Percentiles rank a stretch among this genome's conserved stretches.
Conservation (phyloP, 306 rosid species). For the Lupinus albus region DNA sequence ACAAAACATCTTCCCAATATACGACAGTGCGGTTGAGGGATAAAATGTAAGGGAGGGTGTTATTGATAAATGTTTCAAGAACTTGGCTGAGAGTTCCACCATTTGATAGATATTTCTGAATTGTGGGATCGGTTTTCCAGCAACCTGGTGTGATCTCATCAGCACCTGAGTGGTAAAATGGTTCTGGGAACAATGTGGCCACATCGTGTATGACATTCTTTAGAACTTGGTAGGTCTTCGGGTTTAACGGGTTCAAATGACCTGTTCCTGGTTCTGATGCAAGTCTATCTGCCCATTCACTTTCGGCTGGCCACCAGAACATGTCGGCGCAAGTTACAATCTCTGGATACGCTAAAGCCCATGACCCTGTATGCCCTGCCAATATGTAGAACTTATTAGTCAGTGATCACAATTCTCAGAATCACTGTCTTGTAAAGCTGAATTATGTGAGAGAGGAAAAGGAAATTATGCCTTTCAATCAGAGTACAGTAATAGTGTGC, state of each 20-base stretch:
- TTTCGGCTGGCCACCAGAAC: slow-evolving; percentile 82
- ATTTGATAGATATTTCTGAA: slow-evolving; percentile 55
- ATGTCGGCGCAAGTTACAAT: slow-evolving; percentile 86
- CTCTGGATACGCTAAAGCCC: slow-evolving; percentile 84
- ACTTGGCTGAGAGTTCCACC: slow-evolving; percentile 72
- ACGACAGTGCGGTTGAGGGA: slow-evolving; percentile 76
- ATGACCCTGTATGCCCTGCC: slow-evolving; percentile 88
- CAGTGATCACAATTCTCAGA: slow-evolving; percentile 9
- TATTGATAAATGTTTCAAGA: slow-evolving; percentile 71
- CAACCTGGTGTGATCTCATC: slow-evolving; percentile 80
- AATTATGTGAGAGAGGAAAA: background rate
- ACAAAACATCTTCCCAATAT: slow-evolving; percentile 81
- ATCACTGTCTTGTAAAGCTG: slow-evolving; percentile 3
- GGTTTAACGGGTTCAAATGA: slow-evolving; percentile 83
- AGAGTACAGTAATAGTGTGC: background rate
- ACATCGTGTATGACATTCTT: slow-evolving; percentile 67
- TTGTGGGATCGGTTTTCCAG: slow-evolving; percentile 75
- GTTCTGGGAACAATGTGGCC: slow-evolving; percentile 63
- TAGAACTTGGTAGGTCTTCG: slow-evolving; percentile 77
- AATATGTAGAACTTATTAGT: slow-evolving; percentile 15
- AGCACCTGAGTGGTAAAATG: slow-evolving; percentile 68
- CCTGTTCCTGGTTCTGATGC: slow-evolving; percentile 91
- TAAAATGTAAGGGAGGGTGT: slow-evolving; percentile 66
- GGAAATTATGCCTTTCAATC: slow-evolving; percentile 7
- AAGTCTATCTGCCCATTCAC: slow-evolving; percentile 50